Conservation (phyloP, 768 basidiomycete species). For the Phylloporus arenicola region DNA sequence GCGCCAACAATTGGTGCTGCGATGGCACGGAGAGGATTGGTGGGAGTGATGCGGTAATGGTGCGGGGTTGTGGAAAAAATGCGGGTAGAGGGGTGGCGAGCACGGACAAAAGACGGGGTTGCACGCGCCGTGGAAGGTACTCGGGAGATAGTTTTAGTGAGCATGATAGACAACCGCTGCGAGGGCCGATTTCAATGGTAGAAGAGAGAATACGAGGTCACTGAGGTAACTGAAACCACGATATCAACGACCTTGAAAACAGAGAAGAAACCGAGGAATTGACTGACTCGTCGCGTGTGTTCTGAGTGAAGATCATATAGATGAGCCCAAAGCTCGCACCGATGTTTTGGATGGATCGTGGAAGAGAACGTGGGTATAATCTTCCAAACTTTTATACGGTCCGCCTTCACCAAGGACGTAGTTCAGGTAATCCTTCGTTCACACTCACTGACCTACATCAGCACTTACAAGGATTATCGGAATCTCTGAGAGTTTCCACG, state of each 20-base stretch:
- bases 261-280: neutral
- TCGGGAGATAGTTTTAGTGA: slow-evolving; percentile 5
- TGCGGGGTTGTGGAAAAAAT: slow-evolving; percentile 47
- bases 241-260: neutral
- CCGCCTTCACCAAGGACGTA: too few relatives aligned
- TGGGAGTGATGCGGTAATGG: slow-evolving; percentile 38
- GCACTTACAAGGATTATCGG: too few relatives aligned
- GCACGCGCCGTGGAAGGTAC: slow-evolving; percentile 10
- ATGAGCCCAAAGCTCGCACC: slow-evolving; percentile 18
- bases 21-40: slow-evolving; percentile 55
- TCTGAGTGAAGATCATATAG: slow-evolving; percentile 31
- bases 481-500: too few relatives aligned
- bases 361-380: neutral
- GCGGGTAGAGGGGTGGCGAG: slow-evolving; percentile 31
- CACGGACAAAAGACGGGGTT: slow-evolving; percentile 10
- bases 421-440: too few relatives aligned
- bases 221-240: slow-evolving; percentile 23
- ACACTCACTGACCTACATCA: too few relatives aligned
- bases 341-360: neutral
- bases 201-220: slow-evolving; percentile 28
- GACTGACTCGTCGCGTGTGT: slow-evolving; percentile 32
- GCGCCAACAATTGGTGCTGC: slow-evolving; percentile 73
- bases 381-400: neutral
- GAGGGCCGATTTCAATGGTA: slow-evolving; percentile 8
- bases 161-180: slow-evolving; percentile 6